Base-by-base conservation (phyloP, 352 stramenopile species). In the Phytophthora melonis region DNA sequence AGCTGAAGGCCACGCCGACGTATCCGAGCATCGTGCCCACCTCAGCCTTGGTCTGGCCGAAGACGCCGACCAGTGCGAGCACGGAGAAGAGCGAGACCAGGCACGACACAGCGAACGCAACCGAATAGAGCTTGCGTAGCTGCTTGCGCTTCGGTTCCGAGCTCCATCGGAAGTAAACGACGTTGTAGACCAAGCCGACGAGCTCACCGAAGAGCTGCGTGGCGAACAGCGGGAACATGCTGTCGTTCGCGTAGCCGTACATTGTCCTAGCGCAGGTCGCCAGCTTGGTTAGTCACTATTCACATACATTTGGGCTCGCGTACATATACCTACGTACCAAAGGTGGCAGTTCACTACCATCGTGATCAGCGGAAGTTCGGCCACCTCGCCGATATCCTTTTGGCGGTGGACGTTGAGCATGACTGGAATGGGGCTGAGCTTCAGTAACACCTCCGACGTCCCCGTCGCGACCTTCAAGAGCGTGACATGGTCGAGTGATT, bases 1-100 rank as follows among this genome's bases (percentile, higher is more conserved):
- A 64, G 27, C 75, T 85, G 54, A 84, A 79, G 21, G 65, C 69
- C 19, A 82, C 75, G 1, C 66, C 79, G 34, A 83, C 73, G 36
- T 72, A 86, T 5, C 81, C 84, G 11, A 72, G 36, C 18, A 19
- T 67, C 19, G 61, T 50, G 1, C 56, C 65, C 47, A 77, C 70
- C 9, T 64, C 5, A 18, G 16, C 16, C 43, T 73, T 66, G 34
- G 63, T 69, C 34, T 85, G 76, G 0, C 74, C 77, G 7, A 53
- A 16, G 13, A 79, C 54, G 4, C 77, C 79, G 18, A 89, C 53
- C 9, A 79, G 4, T 47, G 39, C 5, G 58, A 36, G 18, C 67
- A 70, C 0, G 11, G 77, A 68, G 58, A 86, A 89, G 25, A 75
- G 58, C 8, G 80, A 76, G 43, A 72, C 64, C 11, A 68, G 53